These are phyloP conservation scores for Ochetophila trinervis DNA, from an alignment of 306 rosid species.

Conservation along the genomic window DNA sequence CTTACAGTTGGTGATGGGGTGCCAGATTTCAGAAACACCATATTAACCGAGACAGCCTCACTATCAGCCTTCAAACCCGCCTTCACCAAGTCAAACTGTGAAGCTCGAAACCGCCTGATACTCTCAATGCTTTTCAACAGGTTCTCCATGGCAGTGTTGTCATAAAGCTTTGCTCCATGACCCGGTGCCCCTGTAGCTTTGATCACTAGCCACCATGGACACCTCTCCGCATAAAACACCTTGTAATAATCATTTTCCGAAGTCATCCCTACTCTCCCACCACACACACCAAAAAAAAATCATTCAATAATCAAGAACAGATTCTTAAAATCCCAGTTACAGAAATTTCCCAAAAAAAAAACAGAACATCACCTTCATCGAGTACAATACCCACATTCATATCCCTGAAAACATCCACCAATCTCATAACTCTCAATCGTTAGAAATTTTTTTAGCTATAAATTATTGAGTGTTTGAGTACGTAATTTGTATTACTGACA, in stretches of 20 bases:
- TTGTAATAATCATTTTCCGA: slow-evolving; percentile 60
- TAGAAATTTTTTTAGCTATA: too few species aligned
- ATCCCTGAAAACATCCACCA: slow-evolving; percentile 61
- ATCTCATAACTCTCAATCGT: too few species aligned
- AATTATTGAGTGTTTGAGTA: too few species aligned
- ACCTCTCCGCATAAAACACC: slow-evolving; percentile 75
- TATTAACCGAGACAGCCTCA: slow-evolving; percentile 76
- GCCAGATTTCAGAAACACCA: slow-evolving; percentile 85
- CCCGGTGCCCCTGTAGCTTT: slow-evolving; percentile 89
- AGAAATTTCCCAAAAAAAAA: neutral
- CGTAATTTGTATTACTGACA: too few species aligned
- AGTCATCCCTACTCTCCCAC: slow-evolving; percentile 50
- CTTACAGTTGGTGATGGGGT: slow-evolving; percentile 83
- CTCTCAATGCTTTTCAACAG: slow-evolving; percentile 79
- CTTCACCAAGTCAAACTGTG: slow-evolving; percentile 82
- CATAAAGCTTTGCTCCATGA: slow-evolving; percentile 93
- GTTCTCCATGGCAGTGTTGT: slow-evolving; percentile 90
- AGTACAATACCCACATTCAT: slow-evolving; percentile 77
- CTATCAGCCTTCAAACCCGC: slow-evolving; percentile 81
- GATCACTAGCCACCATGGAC: slow-evolving; percentile 83
- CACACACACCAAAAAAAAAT: neutral
- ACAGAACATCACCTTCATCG: slow-evolving; percentile 55
- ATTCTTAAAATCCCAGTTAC: neutral
- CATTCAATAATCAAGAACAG: neutral
- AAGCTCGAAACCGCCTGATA: slow-evolving; percentile 70